Evolutionary conservation across 2,329 filamentous ascomycete genomes (phyloP).

Genomic region (Calycina herbarum): DNA sequence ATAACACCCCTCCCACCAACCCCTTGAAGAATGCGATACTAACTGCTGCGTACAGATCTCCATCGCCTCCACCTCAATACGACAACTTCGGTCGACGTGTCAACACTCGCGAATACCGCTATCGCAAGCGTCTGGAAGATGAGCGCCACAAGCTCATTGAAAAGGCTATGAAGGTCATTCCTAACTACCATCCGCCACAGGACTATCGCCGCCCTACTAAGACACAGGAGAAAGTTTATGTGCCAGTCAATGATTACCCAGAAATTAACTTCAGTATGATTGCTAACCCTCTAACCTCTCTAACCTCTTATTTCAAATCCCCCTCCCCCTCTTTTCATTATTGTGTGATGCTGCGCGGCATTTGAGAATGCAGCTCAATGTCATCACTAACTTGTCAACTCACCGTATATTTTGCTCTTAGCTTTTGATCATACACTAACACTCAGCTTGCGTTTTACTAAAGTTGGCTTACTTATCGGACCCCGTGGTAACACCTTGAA

Average conservation of each 20-base stretch:
- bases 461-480: conserved; percentile 99
- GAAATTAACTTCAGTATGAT: conserved; percentile 99
- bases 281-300: conserved; percentile 94
- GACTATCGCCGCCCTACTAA: conserved; percentile 98
- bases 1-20: conserved; percentile 10
- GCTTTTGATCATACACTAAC: conserved; percentile 68
- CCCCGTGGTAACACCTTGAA: conserved; percentile 99
- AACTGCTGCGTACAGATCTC: conserved; percentile 63
- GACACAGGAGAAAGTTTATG: conserved; percentile 99
- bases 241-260: conserved; percentile 99
- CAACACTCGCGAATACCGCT: conserved; percentile 97
- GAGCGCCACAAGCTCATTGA: conserved; percentile 98
- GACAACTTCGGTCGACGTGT: conserved; percentile 99
- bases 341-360: conserved; percentile 41
- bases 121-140: conserved; percentile 96
- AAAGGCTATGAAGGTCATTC: conserved; percentile 99
- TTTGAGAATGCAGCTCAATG: conserved; percentile 35
- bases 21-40: conserved; percentile 8
- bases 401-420: conserved; percentile 36
- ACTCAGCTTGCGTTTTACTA: conserved; percentile 77
- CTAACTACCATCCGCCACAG: conserved; percentile 97
- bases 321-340: conserved; percentile 42
- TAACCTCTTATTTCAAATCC: conserved; percentile 51
- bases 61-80: conserved; percentile 94
- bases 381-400: conserved; percentile 41